phyloP scores from a whole-genome alignment of 1,284 basidiomycete species.

The Austroboletus novae-zelandiae region DNA sequence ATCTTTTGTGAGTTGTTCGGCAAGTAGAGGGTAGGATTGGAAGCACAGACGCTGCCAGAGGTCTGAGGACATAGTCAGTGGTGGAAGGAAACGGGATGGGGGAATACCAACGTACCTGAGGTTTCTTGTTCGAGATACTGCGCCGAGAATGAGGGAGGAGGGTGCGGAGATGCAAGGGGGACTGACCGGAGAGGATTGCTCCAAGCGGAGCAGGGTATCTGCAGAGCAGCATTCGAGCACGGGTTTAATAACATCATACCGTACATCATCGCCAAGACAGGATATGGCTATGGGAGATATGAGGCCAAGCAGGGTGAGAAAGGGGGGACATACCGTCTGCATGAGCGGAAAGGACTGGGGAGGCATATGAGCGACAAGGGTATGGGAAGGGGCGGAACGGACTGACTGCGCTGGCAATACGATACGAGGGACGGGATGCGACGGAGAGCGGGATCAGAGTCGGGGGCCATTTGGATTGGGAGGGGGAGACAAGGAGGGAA shows the following conservation, averaged over 20 bases:
- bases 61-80: conserved; percentile 40
- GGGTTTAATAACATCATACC: conserved; percentile 62
- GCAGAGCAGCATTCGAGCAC: conserved; percentile 68
- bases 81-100: background rate
- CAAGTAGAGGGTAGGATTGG: conserved; percentile 52
- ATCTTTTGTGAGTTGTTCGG: conserved; percentile 34
- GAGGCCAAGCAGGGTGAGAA: background rate
- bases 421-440: conserved; percentile 47
- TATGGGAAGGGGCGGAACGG: background rate
- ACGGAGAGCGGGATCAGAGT: conserved; percentile 30
- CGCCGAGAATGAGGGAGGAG: conserved; percentile 14
- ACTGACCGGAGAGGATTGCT: conserved; percentile 67
- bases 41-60: conserved; percentile 68
- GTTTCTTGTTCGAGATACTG: conserved; percentile 61
- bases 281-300: conserved; percentile 44
- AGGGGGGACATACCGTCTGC: conserved; percentile 46
- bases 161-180: conserved; percentile 4
- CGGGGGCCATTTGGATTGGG: conserved; percentile 23
- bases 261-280: conserved; percentile 57
- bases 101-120: conserved; percentile 43
- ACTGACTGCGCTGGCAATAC: conserved; percentile 43
- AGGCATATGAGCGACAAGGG: background rate
- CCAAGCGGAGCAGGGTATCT: conserved; percentile 65
- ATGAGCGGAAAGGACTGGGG: conserved; percentile 50
- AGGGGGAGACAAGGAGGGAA: background rate